phyloP scores from a whole-genome alignment of 192 early-diverging fungal species.

The Powellomyces hirtus region DNA sequence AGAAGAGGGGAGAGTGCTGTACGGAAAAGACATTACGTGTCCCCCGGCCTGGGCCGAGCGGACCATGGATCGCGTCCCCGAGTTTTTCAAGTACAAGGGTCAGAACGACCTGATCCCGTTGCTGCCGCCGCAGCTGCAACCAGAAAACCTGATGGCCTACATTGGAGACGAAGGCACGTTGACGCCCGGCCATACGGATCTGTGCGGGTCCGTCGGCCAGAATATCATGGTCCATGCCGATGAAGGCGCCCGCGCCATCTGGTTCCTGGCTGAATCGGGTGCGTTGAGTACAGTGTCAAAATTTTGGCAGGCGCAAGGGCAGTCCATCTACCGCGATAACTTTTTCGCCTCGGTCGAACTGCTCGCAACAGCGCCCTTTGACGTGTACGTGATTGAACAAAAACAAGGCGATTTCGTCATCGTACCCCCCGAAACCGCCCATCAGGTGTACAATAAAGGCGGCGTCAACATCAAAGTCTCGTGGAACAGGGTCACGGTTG shows the following conservation, averaged over 20 bases:
- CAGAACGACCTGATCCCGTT: slow-evolving; percentile 19
- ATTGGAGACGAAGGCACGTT: slow-evolving; percentile 23
- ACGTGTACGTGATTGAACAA: slow-evolving; percentile 31
- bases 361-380: slow-evolving; percentile 29
- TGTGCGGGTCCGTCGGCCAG: slow-evolving; percentile 35
- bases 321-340: slow-evolving; percentile 18
- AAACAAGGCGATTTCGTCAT: slow-evolving; percentile 34
- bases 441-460: slow-evolving; percentile 38
- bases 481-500: slow-evolving; percentile 21
- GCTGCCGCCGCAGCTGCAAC: slow-evolving; percentile 9
- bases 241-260: slow-evolving; percentile 21
- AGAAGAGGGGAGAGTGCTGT: slow-evolving; percentile 1
- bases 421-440: slow-evolving; percentile 27
- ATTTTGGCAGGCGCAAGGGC: slow-evolving; percentile 15
- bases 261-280: slow-evolving; percentile 23
- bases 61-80: slow-evolving; percentile 3
- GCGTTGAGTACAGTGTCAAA: neutral
- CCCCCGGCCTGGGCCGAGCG: slow-evolving; percentile 18
- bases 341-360: slow-evolving; percentile 12
- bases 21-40: slow-evolving; percentile 31
- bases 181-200: slow-evolving; percentile 36
- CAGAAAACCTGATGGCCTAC: slow-evolving; percentile 30
- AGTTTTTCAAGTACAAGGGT: slow-evolving; percentile 25
- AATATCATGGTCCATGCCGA: slow-evolving; percentile 35
- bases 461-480: slow-evolving; percentile 22